phyloP scores from a whole-genome alignment of 257 asterid genomes.

The Paulownia fortunei region DNA sequence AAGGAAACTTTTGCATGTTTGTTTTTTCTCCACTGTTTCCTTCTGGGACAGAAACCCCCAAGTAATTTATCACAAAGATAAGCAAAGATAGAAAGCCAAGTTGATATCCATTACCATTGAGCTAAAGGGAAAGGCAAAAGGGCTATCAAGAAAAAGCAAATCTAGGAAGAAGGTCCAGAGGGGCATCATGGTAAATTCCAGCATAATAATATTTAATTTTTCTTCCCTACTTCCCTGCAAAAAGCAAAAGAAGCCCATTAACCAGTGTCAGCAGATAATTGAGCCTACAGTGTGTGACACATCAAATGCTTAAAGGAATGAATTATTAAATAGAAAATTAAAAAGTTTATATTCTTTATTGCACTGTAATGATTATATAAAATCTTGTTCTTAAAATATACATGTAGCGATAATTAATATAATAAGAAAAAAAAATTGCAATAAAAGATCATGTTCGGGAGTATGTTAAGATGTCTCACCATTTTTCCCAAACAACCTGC shows the following conservation, averaged over 20 bases:
- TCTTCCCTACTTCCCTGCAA: slow-evolving; percentile 72
- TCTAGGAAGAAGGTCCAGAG: slow-evolving; percentile 27
- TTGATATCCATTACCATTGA: slow-evolving; percentile 36
- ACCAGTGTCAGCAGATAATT: slow-evolving; percentile 1
- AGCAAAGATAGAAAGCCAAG: slow-evolving; percentile 34
- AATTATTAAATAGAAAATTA: too few species aligned
- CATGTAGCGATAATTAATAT: not conserved
- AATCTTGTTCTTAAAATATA: too few species aligned
- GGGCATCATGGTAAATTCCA: slow-evolving; percentile 13
- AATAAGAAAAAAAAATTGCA: not conserved
- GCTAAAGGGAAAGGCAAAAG: slow-evolving; percentile 26
- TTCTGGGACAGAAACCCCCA: slow-evolving; percentile 25
- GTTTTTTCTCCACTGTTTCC: not conserved
- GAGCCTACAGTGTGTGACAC: too few species aligned
- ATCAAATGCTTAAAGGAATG: too few species aligned
- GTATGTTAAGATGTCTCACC: slow-evolving; percentile 52
- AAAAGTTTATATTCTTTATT: too few species aligned
- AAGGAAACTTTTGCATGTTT: slow-evolving; percentile 17
- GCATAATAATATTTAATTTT: slow-evolving; percentile 16
- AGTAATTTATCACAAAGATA: slow-evolving; percentile 13
- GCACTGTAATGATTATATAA: too few species aligned
- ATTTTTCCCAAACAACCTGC: slow-evolving; percentile 59
- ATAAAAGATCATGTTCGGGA: too few species aligned
- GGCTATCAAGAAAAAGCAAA: slow-evolving; percentile 25
- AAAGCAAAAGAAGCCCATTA: slow-evolving; percentile 33